A percentile compares a stretch with the other conserved stretches of the same genome.
phyloP scores from a whole-genome alignment of 1,284 basidiomycete species.

The Ustilago bromivora region DNA sequence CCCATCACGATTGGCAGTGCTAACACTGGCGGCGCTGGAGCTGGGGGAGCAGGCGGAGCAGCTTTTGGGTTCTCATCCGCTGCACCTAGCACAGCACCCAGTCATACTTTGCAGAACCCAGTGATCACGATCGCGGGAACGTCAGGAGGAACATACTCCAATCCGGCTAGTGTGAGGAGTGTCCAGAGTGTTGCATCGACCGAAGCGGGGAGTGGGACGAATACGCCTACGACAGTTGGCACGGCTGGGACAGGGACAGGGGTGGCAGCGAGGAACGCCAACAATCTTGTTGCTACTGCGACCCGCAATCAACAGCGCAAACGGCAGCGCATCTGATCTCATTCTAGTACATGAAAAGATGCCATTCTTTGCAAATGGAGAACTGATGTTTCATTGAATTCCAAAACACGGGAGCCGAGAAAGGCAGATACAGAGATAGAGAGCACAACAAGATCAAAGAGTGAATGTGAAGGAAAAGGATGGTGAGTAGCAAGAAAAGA shows the following conservation, averaged over 20 bases:
- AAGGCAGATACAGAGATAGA: constrained; percentile 26
- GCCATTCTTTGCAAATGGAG: not conserved
- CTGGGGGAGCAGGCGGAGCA: not conserved
- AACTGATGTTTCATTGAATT: constrained; percentile 19
- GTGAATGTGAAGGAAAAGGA: not conserved
- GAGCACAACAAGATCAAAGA: constrained; percentile 9
- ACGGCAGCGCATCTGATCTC: constrained; percentile 34
- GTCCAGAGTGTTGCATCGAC: constrained; percentile 12
- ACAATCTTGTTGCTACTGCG: constrained; percentile 35
- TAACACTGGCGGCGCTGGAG: constrained; percentile 7
- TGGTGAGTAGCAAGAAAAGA: not conserved
- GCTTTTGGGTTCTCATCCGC: constrained; percentile 10
- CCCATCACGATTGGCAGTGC: constrained; percentile 32
- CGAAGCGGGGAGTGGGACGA: constrained; percentile 1
- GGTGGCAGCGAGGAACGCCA: not conserved
- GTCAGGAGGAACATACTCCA: constrained; percentile 2
- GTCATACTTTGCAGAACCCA: constrained; percentile 7
- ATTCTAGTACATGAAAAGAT: not conserved
- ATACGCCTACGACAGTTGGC: constrained; percentile 7
- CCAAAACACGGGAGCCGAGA: constrained; percentile 7
- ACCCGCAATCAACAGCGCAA: constrained; percentile 47
- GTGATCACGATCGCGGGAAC: constrained; percentile 26
- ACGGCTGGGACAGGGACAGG: not conserved
- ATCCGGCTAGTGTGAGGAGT: constrained; percentile 20
- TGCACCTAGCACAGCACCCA: constrained; percentile 15